Conservation (phyloP, 805 yeast genomes). For the Kuraishia borneana region DNA sequence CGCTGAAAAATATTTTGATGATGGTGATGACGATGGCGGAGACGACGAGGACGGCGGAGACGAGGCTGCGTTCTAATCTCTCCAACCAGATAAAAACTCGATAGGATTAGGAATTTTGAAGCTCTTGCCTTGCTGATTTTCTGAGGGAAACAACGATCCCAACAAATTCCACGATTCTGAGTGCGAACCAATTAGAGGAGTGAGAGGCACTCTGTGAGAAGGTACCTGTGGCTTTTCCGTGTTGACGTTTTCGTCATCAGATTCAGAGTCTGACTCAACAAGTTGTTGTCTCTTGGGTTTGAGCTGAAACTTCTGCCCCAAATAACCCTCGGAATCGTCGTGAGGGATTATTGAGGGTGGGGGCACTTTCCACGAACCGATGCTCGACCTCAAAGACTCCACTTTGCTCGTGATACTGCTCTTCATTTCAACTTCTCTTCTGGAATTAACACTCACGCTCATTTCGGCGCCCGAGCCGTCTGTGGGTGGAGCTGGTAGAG, state of each 20-base stretch:
- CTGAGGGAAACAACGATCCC: neutral
- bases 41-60: constrained; percentile 46
- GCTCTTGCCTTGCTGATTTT: constrained; percentile 4
- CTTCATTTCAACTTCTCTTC: neutral
- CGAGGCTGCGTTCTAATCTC: constrained; percentile 51
- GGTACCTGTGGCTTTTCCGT: neutral
- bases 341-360: neutral
- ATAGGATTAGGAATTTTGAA: constrained; percentile 4
- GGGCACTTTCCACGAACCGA: too few species aligned
- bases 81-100: constrained; percentile 4
- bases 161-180: neutral
- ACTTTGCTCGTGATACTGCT: too few species aligned
- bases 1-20: constrained; percentile 72
- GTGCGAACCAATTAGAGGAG: neutral
- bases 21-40: constrained; percentile 49
- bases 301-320: neutral
- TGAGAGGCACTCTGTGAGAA: neutral
- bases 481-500: constrained; percentile 8
- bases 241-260: neutral
- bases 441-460: neutral
- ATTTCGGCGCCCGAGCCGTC: neutral
- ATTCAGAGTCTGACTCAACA: neutral
- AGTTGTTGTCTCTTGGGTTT: neutral
- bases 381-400: too few species aligned
- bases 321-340: neutral